phyloP scores from a whole-genome alignment of 1,284 basidiomycete species.

The Pseudozyma thailandica region DNA sequence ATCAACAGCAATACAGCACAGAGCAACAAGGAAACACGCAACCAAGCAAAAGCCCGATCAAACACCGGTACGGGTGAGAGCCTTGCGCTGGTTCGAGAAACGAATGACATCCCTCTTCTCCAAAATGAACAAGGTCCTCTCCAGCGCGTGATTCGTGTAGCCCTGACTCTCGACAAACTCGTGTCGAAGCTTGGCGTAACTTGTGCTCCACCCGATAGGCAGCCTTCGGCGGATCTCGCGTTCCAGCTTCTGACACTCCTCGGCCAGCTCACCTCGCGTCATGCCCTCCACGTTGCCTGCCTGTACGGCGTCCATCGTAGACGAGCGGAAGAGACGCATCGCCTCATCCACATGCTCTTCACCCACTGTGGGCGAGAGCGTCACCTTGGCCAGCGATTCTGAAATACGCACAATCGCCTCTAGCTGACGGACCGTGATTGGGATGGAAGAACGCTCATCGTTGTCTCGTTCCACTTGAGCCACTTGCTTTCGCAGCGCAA shows the following conservation, averaged over 20 bases:
- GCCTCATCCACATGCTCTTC: conserved; percentile 98
- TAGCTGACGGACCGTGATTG: conserved; percentile 97
- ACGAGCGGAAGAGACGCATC: conserved; percentile 96
- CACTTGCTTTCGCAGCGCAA: conserved; percentile 90
- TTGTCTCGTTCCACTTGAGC: conserved; percentile 97
- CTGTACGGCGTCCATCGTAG: conserved; percentile 98
- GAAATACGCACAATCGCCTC: conserved; percentile 99
- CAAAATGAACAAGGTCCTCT: conserved; percentile 88
- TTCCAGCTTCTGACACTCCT: conserved; percentile 92
- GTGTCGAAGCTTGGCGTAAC: conserved; percentile 89
- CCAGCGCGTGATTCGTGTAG: conserved; percentile 78
- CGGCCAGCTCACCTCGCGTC: conserved; percentile 89
- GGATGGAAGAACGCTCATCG: conserved; percentile 96
- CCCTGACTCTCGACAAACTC: conserved; percentile 96
- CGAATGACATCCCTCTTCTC: conserved; percentile 95
- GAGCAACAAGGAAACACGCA: neutral
- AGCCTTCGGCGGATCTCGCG: conserved; percentile 86
- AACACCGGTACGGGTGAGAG: conserved; percentile 65
- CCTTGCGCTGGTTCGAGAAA: conserved; percentile 74
- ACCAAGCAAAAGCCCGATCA: conserved; percentile 7
- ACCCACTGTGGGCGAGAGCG: conserved; percentile 84
- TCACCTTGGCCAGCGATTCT: conserved; percentile 94
- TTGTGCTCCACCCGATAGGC: conserved; percentile 96
- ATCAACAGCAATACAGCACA: neutral
- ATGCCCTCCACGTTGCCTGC: conserved; percentile 92